These are phyloP conservation scores for Odontarrhena argentea DNA, from an alignment of 345 rosid genomes.

Conservation along the genomic window DNA sequence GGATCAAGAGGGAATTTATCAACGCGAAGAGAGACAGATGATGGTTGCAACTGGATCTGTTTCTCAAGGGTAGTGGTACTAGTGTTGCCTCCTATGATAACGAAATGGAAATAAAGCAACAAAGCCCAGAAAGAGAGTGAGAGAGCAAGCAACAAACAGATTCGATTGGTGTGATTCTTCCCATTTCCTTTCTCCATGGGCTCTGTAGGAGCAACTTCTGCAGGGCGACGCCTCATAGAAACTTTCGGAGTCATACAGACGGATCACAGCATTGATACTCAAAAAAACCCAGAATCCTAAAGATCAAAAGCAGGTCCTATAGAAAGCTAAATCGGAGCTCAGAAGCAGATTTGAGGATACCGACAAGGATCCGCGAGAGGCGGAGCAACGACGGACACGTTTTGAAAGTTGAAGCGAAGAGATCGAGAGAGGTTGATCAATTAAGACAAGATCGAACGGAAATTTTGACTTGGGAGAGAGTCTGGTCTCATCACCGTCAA, in stretches of 20 bases:
- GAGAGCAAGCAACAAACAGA: constrained; percentile 57
- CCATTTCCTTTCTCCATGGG: constrained; percentile 65
- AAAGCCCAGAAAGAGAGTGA: constrained; percentile 70
- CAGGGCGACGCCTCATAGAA: constrained; percentile 73
- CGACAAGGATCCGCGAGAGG: constrained; percentile 36
- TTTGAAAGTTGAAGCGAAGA: background rate
- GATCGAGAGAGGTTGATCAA: constrained; percentile 17
- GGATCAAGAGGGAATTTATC: constrained; percentile 40
- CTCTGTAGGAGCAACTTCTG: constrained; percentile 43
- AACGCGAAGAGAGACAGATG: constrained; percentile 35
- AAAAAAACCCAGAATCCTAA: constrained; percentile 9
- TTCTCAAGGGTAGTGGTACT: constrained; percentile 27
- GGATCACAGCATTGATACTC: constrained; percentile 40
- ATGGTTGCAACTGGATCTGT: constrained; percentile 43
- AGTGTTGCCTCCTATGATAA: constrained; percentile 49
- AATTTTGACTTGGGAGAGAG: constrained; percentile 27
- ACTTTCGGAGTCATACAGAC: constrained; percentile 32
- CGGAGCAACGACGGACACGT: constrained; percentile 23
- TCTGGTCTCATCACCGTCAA: constrained; percentile 41
- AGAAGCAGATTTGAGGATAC: constrained; percentile 30
- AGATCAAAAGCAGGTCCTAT: background rate
- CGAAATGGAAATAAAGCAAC: constrained; percentile 68
- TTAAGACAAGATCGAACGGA: constrained; percentile 13
- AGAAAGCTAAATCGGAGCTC: constrained; percentile 23
- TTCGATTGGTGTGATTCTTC: constrained; percentile 53